A percentile compares a stretch with the other conserved stretches of the same genome.
Evolutionary conservation across 176 grass and related monocot genomes (phyloP).

Genomic region (Musa itinerans): DNA sequence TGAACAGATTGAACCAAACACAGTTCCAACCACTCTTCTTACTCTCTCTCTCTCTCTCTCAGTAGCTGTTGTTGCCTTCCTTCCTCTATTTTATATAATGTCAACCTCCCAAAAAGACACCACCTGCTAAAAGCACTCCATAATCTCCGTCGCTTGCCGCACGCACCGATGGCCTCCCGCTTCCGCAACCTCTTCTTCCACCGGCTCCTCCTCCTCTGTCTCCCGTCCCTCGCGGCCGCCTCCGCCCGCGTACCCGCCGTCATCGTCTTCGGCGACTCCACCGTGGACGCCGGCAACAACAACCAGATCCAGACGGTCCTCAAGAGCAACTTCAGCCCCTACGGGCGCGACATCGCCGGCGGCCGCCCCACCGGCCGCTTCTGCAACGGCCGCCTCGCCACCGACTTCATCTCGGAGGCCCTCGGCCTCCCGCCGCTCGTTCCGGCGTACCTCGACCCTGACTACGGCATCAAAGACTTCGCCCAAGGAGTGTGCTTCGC

Average conservation of each 20-base stretch:
- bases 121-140: no score
- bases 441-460: slow-evolving; percentile 14
- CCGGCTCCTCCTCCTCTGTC: slow-evolving; percentile 1
- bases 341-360: slow-evolving; percentile 62
- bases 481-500: slow-evolving; percentile 16
- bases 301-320: slow-evolving; percentile 52
- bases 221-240: neutral
- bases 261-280: slow-evolving; percentile 93
- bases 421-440: slow-evolving; percentile 10
- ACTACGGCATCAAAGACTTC: slow-evolving; percentile 11
- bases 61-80: no score
- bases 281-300: slow-evolving; percentile 91
- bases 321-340: slow-evolving; percentile 79
- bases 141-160: no score
- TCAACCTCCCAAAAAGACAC: no score
- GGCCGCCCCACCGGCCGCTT: slow-evolving; percentile 57
- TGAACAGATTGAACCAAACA: no score
- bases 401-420: slow-evolving; percentile 20
- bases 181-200: neutral
- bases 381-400: slow-evolving; percentile 20
- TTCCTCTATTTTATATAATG: no score
- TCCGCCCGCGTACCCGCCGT: slow-evolving; percentile 39
- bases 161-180: neutral
- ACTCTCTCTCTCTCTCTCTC: no score
- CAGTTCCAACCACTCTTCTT: no score